These are phyloP conservation scores for Cryphonectria japonica DNA, from an alignment of 2,329 filamentous ascomycete species.

Conservation along the genomic window DNA sequence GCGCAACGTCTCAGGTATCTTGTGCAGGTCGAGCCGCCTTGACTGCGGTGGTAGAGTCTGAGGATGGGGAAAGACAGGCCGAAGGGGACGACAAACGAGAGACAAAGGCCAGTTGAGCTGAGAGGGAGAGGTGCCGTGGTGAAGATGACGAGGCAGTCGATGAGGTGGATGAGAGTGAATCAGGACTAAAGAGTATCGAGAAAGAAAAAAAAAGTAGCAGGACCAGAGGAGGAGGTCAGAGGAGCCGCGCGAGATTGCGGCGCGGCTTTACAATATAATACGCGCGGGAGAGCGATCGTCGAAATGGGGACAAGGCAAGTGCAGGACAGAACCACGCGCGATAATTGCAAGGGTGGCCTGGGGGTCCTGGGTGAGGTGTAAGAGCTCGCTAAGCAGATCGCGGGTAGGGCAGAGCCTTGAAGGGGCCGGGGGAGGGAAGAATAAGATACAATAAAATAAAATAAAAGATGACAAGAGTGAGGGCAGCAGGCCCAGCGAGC, in stretches of 20 bases:
- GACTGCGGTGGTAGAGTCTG: neutral
- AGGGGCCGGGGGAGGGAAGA: neutral
- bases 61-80: neutral
- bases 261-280: slow-evolving; percentile 8
- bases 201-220: neutral
- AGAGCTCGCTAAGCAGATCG: slow-evolving; percentile 1
- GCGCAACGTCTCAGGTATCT: neutral
- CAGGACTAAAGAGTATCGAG: neutral
- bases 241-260: slow-evolving; percentile 16
- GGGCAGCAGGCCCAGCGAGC: neutral
- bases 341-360: neutral
- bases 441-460: slow-evolving; percentile 2
- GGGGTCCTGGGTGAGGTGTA: neutral
- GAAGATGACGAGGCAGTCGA: neutral
- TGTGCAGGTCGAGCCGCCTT: neutral
- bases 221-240: slow-evolving; percentile 8
- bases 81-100: slow-evolving; percentile 13
- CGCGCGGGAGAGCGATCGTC: slow-evolving; percentile 13
- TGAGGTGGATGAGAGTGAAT: neutral
- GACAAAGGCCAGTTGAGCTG: slow-evolving; percentile 13
- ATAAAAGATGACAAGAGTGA: slow-evolving; percentile 9
- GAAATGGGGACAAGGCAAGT: neutral
- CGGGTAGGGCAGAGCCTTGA: slow-evolving; percentile 11
- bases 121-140: neutral
- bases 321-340: neutral